Evolutionary conservation across 2,329 filamentous ascomycete species (phyloP).

Genomic region (Hymenoscyphus linearis): DNA sequence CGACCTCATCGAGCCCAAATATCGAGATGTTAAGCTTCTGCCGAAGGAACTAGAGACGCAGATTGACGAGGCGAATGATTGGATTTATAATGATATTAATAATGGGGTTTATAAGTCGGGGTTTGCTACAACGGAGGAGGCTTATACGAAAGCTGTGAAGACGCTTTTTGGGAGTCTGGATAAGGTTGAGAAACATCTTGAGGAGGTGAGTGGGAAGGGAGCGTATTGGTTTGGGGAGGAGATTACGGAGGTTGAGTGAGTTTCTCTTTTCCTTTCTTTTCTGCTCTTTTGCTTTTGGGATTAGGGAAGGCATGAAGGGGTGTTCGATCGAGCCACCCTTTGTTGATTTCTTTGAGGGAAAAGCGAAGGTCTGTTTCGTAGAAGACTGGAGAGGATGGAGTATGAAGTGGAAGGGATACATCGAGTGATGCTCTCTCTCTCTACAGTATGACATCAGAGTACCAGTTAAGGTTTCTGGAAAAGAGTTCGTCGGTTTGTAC

Average conservation of each 20-base stretch:
- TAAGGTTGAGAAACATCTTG: constrained; percentile 66
- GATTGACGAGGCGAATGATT: constrained; percentile 74
- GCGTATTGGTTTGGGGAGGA: constrained; percentile 71
- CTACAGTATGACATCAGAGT: too few relatives aligned
- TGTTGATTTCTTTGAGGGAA: too few relatives aligned
- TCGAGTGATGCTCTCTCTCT: too few relatives aligned
- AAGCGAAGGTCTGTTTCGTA: too few relatives aligned
- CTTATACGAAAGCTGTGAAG: constrained; percentile 70
- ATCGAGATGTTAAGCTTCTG: constrained; percentile 60
- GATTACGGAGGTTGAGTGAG: constrained; percentile 70
- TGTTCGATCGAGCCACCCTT: not conserved
- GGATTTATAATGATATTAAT: constrained; percentile 73
- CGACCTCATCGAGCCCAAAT: constrained; percentile 54
- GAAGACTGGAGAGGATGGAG: too few relatives aligned
- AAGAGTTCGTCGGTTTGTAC: too few relatives aligned
- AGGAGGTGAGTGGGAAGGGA: constrained; percentile 40
- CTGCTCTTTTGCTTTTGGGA: not conserved
- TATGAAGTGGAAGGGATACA: too few relatives aligned
- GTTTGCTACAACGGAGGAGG: constrained; percentile 77
- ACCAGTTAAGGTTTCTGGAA: too few relatives aligned
- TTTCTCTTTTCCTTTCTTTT: not conserved
- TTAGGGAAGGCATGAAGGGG: not conserved
- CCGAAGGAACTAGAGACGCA: constrained; percentile 53
- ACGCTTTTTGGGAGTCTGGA: constrained; percentile 74
- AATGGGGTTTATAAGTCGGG: constrained; percentile 72